Base-by-base conservation (phyloP, 192 early-diverging fungal species). In the Coemansia sp. region DNA sequence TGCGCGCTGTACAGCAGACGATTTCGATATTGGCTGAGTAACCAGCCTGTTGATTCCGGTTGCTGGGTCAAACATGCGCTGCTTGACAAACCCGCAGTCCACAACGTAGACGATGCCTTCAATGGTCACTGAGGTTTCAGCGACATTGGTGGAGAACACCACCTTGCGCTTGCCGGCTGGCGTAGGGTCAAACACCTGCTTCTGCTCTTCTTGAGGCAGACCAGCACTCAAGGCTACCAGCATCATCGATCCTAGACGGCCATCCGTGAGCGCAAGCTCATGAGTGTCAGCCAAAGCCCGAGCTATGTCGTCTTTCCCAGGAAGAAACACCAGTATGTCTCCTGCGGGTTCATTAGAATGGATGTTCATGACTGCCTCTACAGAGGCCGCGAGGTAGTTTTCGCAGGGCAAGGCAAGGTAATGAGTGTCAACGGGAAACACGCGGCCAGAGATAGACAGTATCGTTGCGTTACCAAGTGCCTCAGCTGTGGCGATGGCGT, bases 391-490 rank as follows among this genome's bases (percentile, higher is more conserved):
- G 28, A 98, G 64, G 76, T 99, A 98, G 68, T 98, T 95, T 53
- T 91, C 89, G 73, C 96, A 94, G 6, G 96, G 91, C 66, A 92
- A 83, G 13, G 90, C 85, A 0, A 95, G 92, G 74, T 97, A 98
- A 75, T 92, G 98, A 41, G 94, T 94, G 59, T 99, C 97, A 23
- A 97, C 94, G 6, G 97, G 94, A 81, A 94, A 97, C 26, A 91
- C 92, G 64, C 94, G 88, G 42, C 96, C 96, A 35, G 96, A 93
- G 25, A 99, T 93, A 18, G 79, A 84, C 73, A 97, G 52, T 63
- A 94, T 93, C 33, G 92, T 66, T 20, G 35, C 56, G 14, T 34
- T 37, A 3, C 56, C 39, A 93, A 77, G 12, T 90, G 94, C 60
- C 9, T 23, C 20, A 7, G 31, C 21, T 31, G 52, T 55, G 14